Evolutionary conservation across 2,329 filamentous ascomycete genomes (phyloP).

Genomic region (Endocalyx cinctus): DNA sequence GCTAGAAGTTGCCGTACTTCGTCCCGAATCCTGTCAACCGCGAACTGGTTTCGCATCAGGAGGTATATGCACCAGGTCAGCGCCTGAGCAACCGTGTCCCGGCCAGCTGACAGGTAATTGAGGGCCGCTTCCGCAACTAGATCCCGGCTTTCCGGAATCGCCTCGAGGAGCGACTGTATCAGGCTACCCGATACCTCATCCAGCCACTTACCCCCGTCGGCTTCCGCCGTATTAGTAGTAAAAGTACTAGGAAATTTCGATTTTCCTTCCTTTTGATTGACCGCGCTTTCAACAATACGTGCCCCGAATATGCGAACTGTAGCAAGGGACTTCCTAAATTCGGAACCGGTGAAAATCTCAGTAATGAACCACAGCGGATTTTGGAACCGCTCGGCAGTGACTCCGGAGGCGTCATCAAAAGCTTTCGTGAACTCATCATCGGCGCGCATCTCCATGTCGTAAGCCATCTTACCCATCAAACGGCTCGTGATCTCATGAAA

Average conservation of each 20-base stretch:
- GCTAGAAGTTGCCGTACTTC: conserved; percentile 30
- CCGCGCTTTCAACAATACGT: conserved; percentile 52
- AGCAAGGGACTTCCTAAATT: conserved; percentile 44
- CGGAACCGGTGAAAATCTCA: conserved; percentile 46
- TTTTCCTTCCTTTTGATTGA: conserved; percentile 33
- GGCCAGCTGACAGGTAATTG: conserved; percentile 61
- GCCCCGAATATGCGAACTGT: conserved; percentile 52
- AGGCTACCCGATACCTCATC: conserved; percentile 48
- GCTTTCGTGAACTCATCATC: conserved; percentile 55
- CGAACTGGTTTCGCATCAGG: conserved; percentile 46
- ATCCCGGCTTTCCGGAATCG: conserved; percentile 45
- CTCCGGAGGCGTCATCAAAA: conserved; percentile 59
- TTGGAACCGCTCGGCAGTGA: conserved; percentile 58
- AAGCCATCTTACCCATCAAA: conserved; percentile 65
- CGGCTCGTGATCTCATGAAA: conserved; percentile 62
- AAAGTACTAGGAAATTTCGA: no score
- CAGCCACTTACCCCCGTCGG: conserved; percentile 22
- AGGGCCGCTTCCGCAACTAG: conserved; percentile 60
- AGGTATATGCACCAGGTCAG: conserved; percentile 62
- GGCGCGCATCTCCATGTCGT: conserved; percentile 63
- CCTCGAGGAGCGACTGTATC: conserved; percentile 56
- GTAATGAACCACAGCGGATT: conserved; percentile 60
- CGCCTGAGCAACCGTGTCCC: conserved; percentile 62
- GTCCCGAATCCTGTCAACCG: conserved; percentile 34
- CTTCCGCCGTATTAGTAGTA: background rate